Evolutionary conservation across 2,329 filamentous ascomycete genomes (phyloP).

Genomic region (Chaetomium sp.): DNA sequence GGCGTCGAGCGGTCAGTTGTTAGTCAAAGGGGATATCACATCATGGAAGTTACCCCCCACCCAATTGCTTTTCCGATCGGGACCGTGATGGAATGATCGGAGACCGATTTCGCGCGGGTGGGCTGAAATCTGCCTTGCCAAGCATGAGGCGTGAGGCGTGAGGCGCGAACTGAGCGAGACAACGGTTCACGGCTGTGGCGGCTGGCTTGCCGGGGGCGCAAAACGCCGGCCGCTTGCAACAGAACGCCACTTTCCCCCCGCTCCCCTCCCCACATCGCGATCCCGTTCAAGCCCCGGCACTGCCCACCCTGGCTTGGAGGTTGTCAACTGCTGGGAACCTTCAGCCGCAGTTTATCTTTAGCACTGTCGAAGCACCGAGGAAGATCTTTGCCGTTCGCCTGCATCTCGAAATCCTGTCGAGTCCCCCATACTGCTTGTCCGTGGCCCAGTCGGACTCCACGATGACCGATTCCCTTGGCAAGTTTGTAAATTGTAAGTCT

Average conservation of each 20-base stretch:
- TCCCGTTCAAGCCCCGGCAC: conserved; percentile 25
- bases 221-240: conserved; percentile 9
- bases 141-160: conserved; percentile 21
- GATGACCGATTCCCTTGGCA: background rate
- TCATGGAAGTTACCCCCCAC: background rate
- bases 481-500: conserved; percentile 2
- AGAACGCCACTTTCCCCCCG: conserved; percentile 11
- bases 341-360: conserved; percentile 36
- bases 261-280: conserved; percentile 11
- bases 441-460: conserved; percentile 18
- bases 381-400: conserved; percentile 27
- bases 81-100: background rate
- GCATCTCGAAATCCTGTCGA: conserved; percentile 25
- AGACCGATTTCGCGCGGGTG: background rate
- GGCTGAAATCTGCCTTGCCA: conserved; percentile 30
- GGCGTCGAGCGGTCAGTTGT: background rate
- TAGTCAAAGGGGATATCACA: background rate
- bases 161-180: conserved; percentile 21
- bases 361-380: conserved; percentile 24
- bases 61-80: background rate
- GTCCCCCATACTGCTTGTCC: conserved; percentile 16
- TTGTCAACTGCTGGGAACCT: conserved; percentile 4
- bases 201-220: conserved; percentile 20
- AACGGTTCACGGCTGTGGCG: conserved; percentile 27
- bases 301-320: background rate